Conservation (phyloP, 805 yeast genomes). For the Candida vartiovaarae region DNA sequence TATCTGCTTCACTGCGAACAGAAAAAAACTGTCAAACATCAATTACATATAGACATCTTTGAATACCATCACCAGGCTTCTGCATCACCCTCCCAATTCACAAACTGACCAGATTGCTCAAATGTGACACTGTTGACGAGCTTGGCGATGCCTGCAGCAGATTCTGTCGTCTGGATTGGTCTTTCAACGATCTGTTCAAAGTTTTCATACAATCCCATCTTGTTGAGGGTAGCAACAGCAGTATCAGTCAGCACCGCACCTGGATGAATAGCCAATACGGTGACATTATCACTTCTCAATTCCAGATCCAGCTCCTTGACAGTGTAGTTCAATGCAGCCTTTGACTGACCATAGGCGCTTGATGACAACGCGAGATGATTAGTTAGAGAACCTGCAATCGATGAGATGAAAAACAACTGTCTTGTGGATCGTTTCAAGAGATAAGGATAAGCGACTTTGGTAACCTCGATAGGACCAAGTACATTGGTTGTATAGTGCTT, state of each 20-base stretch:
- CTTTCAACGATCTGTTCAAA: no score
- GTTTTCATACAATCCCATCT: constrained; percentile 7
- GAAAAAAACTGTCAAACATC: no score
- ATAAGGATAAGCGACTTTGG: constrained; percentile 8
- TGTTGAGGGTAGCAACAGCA: constrained; percentile 9
- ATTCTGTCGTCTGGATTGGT: constrained; percentile 13
- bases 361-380: constrained; percentile 4
- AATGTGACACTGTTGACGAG: constrained; percentile 15
- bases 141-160: constrained; percentile 16
- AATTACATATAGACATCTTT: no score
- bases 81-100: constrained; percentile 17
- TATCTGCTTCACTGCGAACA: no score
- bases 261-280: constrained; percentile 30
- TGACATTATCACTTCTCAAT: constrained; percentile 21
- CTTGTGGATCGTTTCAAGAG: constrained; percentile 15
- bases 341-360: constrained; percentile 30
- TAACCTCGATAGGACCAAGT: background rate
- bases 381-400: constrained; percentile 22
- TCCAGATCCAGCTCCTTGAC: constrained; percentile 21
- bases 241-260: constrained; percentile 32
- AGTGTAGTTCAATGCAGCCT: constrained; percentile 31
- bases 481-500: constrained; percentile 3
- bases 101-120: constrained; percentile 25
- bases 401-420: constrained; percentile 25
- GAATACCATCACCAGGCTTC: background rate